Percentiles rank a stretch among this genome's conserved stretches.
Conservation (phyloP, 2,329 filamentous ascomycete species). For the Fusarium penzigii region DNA sequence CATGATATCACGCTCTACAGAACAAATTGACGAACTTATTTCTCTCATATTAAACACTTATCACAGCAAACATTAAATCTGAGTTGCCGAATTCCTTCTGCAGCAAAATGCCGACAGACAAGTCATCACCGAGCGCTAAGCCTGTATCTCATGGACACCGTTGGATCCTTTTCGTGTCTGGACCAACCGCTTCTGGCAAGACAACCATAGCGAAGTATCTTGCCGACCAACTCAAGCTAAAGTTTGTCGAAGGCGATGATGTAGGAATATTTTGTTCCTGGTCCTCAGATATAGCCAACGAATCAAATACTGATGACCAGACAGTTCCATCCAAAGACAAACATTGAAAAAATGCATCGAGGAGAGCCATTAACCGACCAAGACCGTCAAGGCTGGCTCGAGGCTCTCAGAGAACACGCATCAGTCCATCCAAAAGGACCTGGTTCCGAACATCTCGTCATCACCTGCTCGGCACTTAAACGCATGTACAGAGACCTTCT, state of each 20-base stretch:
- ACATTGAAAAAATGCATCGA: conserved; percentile 17
- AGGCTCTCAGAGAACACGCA: conserved; percentile 11
- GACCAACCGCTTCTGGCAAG: conserved; percentile 15
- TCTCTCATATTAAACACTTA: too few relatives aligned
- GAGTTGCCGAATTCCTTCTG: background rate
- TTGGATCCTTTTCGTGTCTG: conserved; percentile 19
- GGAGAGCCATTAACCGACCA: conserved; percentile 10
- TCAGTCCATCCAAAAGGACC: conserved; percentile 8
- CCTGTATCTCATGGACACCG: conserved; percentile 8
- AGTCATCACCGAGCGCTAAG: background rate
- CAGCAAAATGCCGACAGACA: background rate
- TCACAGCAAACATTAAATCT: background rate
- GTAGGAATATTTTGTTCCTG: background rate
- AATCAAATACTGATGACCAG: background rate
- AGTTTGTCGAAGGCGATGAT: conserved; percentile 18
- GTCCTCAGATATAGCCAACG: accelerated
- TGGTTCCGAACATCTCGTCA: conserved; percentile 16
- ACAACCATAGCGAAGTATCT: conserved; percentile 13
- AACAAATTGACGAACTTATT: too few relatives aligned
- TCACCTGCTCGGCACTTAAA: conserved; percentile 16
- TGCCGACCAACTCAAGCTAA: conserved; percentile 11
- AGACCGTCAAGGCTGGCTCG: conserved; percentile 9
- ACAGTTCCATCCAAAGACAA: conserved; percentile 17
- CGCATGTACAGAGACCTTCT: conserved; percentile 14
- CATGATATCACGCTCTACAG: background rate